A percentile compares a stretch with the other conserved stretches of the same genome.
Evolutionary conservation across 2,329 filamentous ascomycete genomes (phyloP).

Genomic region (Acrocalymma vagum): DNA sequence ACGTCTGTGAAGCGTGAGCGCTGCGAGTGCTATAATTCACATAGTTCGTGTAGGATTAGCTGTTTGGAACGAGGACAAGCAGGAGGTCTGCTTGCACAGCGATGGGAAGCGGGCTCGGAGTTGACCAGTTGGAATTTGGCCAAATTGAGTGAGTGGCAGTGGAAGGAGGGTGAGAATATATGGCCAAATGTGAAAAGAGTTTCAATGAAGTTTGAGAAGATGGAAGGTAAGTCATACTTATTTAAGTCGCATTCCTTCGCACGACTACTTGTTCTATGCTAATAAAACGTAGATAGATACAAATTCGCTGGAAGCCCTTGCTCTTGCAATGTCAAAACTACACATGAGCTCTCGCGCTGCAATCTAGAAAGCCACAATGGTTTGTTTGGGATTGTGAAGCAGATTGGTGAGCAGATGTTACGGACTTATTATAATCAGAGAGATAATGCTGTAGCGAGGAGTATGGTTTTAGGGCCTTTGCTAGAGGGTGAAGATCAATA

Average conservation of each 20-base stretch:
- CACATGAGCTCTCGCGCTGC: conserved; percentile 2
- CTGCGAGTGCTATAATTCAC: conserved; percentile 4
- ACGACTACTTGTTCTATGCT: neutral
- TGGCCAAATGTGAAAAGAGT: conserved; percentile 7
- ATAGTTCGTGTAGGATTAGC: conserved; percentile 4
- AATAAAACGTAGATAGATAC: conserved; percentile 10
- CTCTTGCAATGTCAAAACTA: conserved; percentile 2
- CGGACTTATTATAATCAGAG: conserved; percentile 6
- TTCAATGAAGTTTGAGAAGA: conserved; percentile 4
- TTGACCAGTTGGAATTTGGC: conserved; percentile 8
- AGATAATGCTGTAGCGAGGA: no score
- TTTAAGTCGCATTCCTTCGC: neutral
- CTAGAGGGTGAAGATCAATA: no score
- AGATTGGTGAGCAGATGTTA: conserved; percentile 1
- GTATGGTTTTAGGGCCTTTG: no score
- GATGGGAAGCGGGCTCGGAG: conserved; percentile 2
- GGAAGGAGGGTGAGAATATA: neutral
- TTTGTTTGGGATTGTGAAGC: conserved; percentile 3
- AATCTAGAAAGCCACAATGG: conserved; percentile 1
- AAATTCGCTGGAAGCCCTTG: conserved; percentile 5
- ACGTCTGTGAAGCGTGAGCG: conserved; percentile 4
- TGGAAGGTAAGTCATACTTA: conserved; percentile 3
- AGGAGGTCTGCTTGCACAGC: conserved; percentile 3
- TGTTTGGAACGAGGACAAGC: conserved; percentile 5
- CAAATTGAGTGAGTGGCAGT: neutral